Evolutionary conservation across 257 asterid species (phyloP).

Genomic region (Solanum sejunctum): DNA sequence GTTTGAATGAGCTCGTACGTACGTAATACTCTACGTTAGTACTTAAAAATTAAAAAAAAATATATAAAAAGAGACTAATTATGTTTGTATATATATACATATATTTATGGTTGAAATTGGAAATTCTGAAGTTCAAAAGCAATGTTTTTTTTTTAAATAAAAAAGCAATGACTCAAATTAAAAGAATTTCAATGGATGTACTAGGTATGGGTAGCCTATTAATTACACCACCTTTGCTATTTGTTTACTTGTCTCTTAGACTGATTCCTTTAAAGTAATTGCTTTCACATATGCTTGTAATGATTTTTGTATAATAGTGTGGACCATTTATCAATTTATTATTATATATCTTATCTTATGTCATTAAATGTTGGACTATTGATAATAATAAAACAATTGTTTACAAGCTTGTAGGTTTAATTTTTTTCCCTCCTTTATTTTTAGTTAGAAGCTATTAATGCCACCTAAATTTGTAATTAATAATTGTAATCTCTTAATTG

Average conservation of each 20-base stretch:
- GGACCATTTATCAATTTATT: background rate
- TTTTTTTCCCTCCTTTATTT: background rate
- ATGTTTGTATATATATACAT: background rate
- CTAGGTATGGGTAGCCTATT: background rate
- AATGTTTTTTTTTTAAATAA: background rate
- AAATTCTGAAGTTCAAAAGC: background rate
- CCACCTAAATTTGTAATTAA: background rate
- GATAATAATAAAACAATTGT: background rate
- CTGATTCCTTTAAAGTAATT: background rate
- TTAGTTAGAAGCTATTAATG: background rate
- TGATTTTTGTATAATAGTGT: background rate
- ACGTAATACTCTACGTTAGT: background rate
- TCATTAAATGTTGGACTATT: background rate
- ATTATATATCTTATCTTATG: background rate
- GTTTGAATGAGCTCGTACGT: background rate
- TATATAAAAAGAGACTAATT: background rate
- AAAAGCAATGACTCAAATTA: background rate
- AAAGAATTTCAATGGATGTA: background rate
- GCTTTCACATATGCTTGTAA: background rate
- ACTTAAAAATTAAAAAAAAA: background rate
- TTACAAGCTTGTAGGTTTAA: background rate
- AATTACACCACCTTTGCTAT: background rate
- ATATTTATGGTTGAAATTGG: background rate
- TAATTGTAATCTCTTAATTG: background rate
- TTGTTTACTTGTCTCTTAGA: background rate